Evolutionary conservation across 2,329 filamentous ascomycete genomes (phyloP).

Genomic region (Cyphellophora europaea): DNA sequence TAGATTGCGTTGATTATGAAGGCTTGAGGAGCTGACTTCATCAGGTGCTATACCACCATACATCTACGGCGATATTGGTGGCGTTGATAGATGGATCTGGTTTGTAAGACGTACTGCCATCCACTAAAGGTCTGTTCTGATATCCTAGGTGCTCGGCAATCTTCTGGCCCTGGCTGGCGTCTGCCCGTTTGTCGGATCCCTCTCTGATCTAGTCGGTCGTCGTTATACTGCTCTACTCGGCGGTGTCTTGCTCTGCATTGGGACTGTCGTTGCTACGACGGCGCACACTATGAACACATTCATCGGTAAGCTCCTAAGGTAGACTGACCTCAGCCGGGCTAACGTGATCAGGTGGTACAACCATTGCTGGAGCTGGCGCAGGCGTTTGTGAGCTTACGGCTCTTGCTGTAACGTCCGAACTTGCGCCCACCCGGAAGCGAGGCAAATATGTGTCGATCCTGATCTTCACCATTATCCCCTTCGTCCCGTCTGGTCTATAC

Average conservation of each 20-base stretch:
- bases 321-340: not conserved
- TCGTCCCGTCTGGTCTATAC: constrained; percentile 53
- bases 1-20: too few species aligned
- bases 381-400: constrained; percentile 61
- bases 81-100: constrained; percentile 52
- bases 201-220: constrained; percentile 55
- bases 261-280: constrained; percentile 50
- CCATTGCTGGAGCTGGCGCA: constrained; percentile 54
- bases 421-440: constrained; percentile 57
- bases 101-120: constrained; percentile 27
- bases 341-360: constrained; percentile 42
- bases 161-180: constrained; percentile 47
- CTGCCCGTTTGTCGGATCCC: constrained; percentile 55
- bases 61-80: constrained; percentile 53
- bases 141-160: constrained; percentile 32
- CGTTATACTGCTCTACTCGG: constrained; percentile 51
- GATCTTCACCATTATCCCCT: constrained; percentile 53
- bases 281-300: constrained; percentile 52
- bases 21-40: too few species aligned
- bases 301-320: constrained; percentile 9
- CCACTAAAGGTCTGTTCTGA: too few species aligned
- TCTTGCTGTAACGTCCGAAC: constrained; percentile 57
- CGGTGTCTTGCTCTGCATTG: constrained; percentile 44
- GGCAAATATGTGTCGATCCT: constrained; percentile 53
- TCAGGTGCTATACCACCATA: constrained; percentile 41